Evolutionary conservation across 768 basidiomycete genomes (phyloP).

Genomic region (Dioszegia hungarica): DNA sequence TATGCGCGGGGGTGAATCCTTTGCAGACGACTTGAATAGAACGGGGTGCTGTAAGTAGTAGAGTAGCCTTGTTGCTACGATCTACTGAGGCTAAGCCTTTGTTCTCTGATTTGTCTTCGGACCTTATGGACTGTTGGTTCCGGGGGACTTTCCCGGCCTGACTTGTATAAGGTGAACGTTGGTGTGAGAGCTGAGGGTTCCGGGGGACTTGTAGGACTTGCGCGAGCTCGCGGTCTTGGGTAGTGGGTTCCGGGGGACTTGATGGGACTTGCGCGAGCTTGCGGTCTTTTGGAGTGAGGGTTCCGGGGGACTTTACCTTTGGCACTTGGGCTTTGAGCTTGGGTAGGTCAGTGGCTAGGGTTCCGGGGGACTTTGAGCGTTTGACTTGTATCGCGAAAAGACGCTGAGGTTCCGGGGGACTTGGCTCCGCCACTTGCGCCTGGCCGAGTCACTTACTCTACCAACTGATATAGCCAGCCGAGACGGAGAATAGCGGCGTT

Average conservation of each 20-base stretch:
- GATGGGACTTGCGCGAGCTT: background rate
- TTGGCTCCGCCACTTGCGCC: background rate
- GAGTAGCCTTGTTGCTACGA: constrained; percentile 75
- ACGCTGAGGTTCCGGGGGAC: background rate
- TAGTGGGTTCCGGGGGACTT: background rate
- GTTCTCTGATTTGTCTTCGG: constrained; percentile 51
- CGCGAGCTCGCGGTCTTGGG: background rate
- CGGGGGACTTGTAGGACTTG: background rate
- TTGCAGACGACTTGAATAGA: constrained; percentile 74
- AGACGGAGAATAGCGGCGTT: background rate
- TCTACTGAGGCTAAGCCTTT: constrained; percentile 70
- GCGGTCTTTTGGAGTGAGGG: background rate
- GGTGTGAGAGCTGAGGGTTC: background rate
- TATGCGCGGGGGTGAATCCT: constrained; percentile 69
- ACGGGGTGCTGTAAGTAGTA: constrained; percentile 71
- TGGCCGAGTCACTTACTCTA: background rate
- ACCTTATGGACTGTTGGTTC: background rate
- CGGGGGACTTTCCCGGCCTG: background rate
- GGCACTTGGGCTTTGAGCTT: background rate
- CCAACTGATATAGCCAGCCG: background rate
- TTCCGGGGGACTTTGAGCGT: background rate
- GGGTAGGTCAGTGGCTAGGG: too few relatives aligned
- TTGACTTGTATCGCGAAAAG: background rate
- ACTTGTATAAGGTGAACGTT: background rate
- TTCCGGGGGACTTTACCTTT: background rate